Conservation (phyloP, 2,329 filamentous ascomycete species). For the Cytospora mali region DNA sequence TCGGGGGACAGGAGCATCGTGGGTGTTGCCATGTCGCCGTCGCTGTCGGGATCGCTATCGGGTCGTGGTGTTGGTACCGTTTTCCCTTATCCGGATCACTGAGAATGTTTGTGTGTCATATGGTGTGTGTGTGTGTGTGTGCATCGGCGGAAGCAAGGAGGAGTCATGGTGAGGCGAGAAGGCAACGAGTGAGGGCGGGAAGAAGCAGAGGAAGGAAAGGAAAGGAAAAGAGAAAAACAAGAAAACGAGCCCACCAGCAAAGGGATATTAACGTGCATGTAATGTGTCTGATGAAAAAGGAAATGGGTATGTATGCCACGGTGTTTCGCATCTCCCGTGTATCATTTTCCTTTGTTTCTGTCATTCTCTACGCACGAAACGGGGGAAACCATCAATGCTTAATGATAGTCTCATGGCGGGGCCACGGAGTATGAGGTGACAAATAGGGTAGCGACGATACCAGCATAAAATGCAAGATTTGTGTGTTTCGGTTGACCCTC, state of each 20-base stretch:
- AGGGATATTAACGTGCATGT: neutral
- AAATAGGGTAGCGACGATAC: slow-evolving; percentile 1
- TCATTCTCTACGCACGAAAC: neutral
- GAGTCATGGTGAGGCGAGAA: no score
- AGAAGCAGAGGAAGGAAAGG: neutral
- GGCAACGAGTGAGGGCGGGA: neutral
- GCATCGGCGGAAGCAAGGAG: neutral
- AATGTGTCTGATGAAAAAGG: neutral
- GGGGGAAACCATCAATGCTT: neutral
- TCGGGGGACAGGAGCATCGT: slow-evolving; percentile 3
- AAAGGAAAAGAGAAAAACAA: neutral
- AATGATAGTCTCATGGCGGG: slow-evolving; percentile 2
- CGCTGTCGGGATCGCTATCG: neutral
- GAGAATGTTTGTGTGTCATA: neutral
- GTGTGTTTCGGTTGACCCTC: neutral
- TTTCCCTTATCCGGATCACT: slow-evolving; percentile 14
- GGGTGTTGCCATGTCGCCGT: slow-evolving; percentile 21
- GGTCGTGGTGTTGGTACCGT: slow-evolving; percentile 2
- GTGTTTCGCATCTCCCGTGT: neutral
- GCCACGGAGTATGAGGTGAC: slow-evolving; percentile 3
- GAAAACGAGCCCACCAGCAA: neutral
- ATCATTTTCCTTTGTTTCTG: neutral
- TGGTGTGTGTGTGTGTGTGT: neutral
- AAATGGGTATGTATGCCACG: no score
- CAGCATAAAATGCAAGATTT: neutral